phyloP scores from a whole-genome alignment of 805 yeast species.

The Danielia oregonensis region DNA sequence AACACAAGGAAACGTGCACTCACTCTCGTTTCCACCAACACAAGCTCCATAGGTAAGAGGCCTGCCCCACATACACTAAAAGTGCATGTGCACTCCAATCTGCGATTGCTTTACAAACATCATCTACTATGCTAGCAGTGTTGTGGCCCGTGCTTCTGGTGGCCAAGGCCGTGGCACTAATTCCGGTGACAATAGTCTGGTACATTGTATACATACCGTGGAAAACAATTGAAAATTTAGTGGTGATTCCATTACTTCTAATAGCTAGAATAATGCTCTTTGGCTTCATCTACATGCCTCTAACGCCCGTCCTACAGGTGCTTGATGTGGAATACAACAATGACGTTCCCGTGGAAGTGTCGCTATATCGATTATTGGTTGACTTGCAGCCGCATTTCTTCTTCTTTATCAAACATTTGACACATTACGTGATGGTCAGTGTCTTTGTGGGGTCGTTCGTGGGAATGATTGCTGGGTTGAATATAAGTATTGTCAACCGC shows the following conservation, averaged over 20 bases:
- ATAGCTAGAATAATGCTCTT: constrained; percentile 14
- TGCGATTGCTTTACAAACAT: too few relatives aligned
- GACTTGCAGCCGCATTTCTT: constrained; percentile 11
- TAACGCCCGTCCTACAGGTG: constrained; percentile 11
- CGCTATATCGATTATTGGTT: constrained; percentile 9
- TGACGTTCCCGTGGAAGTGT: constrained; percentile 14
- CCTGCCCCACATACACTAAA: too few relatives aligned
- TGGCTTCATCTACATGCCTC: constrained; percentile 15
- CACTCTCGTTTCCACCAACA: too few relatives aligned
- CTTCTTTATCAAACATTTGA: constrained; percentile 8
- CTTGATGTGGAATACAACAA: constrained; percentile 10
- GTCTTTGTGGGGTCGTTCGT: constrained; percentile 13
- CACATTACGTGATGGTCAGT: constrained; percentile 15
- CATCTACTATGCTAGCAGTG: neutral
- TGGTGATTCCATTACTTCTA: constrained; percentile 11
- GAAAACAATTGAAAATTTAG: constrained; percentile 9
- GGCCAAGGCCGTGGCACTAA: constrained; percentile 2
- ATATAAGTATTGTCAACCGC: constrained; percentile 8
- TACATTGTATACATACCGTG: constrained; percentile 7
- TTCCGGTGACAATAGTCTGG: constrained; percentile 11
- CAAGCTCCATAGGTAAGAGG: too few relatives aligned
- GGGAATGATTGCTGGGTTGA: constrained; percentile 15
- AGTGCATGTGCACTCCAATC: too few relatives aligned
- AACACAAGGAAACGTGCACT: too few relatives aligned
- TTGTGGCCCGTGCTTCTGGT: constrained; percentile 1